phyloP scores from a whole-genome alignment of 345 rosid species.

The Xanthoceras sorbifolium region DNA sequence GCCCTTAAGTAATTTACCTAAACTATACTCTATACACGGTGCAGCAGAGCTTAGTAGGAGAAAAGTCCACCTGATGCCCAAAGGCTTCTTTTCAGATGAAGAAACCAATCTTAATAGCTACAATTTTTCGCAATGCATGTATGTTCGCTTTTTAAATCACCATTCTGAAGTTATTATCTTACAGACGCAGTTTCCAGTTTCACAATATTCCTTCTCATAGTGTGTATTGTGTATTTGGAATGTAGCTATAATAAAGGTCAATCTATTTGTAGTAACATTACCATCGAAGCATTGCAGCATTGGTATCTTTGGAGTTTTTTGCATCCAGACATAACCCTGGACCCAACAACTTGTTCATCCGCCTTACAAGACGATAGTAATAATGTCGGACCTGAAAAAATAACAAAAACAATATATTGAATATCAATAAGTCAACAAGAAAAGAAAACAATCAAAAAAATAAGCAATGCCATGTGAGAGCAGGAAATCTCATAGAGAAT shows the following conservation, averaged over 20 bases:
- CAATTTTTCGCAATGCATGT: conserved; percentile 1
- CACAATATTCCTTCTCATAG: background rate
- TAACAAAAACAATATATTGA: conserved; percentile 17
- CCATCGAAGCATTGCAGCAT: conserved; percentile 99
- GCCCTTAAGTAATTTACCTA: conserved; percentile 14
- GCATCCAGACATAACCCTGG: conserved; percentile 93
- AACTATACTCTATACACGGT: background rate
- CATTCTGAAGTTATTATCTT: background rate
- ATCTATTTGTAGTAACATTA: conserved; percentile 31
- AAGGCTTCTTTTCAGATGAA: conserved; percentile 11
- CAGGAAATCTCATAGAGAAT: conserved; percentile 21
- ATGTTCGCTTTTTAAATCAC: conserved; percentile 12
- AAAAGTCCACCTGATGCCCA: background rate
- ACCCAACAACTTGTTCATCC: conserved; percentile 96
- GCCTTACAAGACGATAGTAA: conserved; percentile 94
- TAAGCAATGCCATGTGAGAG: conserved; percentile 5
- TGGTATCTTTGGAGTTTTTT: conserved; percentile 95
- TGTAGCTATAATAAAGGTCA: background rate
- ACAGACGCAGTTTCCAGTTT: conserved; percentile 2
- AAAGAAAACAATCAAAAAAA: conserved; percentile 12
- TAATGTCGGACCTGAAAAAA: conserved; percentile 95
- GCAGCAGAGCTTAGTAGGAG: background rate
- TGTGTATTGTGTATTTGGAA: background rate
- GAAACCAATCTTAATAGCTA: conserved; percentile 1
- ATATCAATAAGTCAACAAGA: conserved; percentile 11